These are phyloP conservation scores for Pascua sp. DNA, from an alignment of 1,284 basidiomycete genomes.

Conservation along the genomic window DNA sequence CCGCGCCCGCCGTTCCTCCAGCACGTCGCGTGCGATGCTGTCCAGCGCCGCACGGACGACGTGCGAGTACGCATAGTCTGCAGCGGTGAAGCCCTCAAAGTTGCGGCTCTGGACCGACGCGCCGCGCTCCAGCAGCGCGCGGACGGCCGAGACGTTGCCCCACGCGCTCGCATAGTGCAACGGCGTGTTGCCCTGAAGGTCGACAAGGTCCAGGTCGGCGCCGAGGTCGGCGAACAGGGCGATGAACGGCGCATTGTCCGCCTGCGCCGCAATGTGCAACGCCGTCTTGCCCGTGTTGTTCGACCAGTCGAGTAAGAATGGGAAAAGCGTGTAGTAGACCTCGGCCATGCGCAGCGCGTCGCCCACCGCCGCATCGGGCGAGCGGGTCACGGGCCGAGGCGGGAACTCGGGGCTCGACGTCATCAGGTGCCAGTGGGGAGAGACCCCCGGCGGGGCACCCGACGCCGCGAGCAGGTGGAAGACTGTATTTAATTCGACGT, in stretches of 20 bases:
- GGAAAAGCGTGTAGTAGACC: constrained; percentile 44
- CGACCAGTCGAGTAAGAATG: constrained; percentile 83
- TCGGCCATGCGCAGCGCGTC: constrained; percentile 34
- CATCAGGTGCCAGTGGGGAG: constrained; percentile 27
- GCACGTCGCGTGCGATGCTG: constrained; percentile 28
- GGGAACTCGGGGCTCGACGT: constrained; percentile 28
- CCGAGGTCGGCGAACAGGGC: constrained; percentile 69
- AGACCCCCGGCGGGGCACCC: constrained; percentile 50
- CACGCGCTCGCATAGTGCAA: constrained; percentile 64
- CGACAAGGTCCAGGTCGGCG: constrained; percentile 80
- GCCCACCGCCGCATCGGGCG: constrained; percentile 21
- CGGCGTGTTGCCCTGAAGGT: constrained; percentile 86
- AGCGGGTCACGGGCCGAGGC: constrained; percentile 13
- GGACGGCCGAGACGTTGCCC: constrained; percentile 62
- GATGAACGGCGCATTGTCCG: constrained; percentile 83
- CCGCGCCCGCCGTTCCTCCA: constrained; percentile 22
- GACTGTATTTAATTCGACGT: constrained; percentile 83
- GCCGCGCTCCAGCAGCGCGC: constrained; percentile 80
- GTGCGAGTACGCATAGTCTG: constrained; percentile 83
- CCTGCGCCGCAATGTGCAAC: constrained; percentile 78
- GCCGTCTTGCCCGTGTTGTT: constrained; percentile 84
- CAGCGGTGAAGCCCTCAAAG: constrained; percentile 83
- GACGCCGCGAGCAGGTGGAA: constrained; percentile 80
- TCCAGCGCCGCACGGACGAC: constrained; percentile 28
- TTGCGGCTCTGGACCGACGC: constrained; percentile 78